These are phyloP conservation scores for Saccharomycopsis phalli DNA, from an alignment of 1,139 yeast genomes.

Conservation along the genomic window DNA sequence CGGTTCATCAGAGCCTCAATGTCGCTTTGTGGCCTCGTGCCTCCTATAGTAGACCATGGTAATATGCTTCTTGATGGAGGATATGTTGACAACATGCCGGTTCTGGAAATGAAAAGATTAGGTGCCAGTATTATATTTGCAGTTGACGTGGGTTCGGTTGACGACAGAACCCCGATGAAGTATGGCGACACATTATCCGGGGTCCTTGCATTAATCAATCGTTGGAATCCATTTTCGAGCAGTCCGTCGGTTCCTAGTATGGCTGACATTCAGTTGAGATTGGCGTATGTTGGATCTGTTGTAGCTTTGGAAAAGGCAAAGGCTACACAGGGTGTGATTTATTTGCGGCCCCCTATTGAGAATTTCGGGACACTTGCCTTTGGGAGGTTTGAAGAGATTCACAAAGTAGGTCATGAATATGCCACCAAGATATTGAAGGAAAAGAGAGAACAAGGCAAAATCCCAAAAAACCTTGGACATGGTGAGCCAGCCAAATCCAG, in stretches of 20 bases:
- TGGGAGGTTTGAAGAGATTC: slow-evolving; percentile 85
- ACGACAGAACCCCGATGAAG: slow-evolving; percentile 81
- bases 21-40: slow-evolving; percentile 91
- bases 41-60: slow-evolving; percentile 77
- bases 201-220: slow-evolving; percentile 78
- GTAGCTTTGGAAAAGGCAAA: slow-evolving; percentile 87
- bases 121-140: slow-evolving; percentile 89
- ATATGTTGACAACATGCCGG: slow-evolving; percentile 88
- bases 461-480: slow-evolving; percentile 57
- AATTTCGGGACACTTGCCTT: slow-evolving; percentile 87
- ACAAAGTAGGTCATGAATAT: slow-evolving; percentile 68
- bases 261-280: slow-evolving; percentile 89
- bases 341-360: slow-evolving; percentile 90
- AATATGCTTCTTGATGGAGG: slow-evolving; percentile 95
- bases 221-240: slow-evolving; percentile 84
- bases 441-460: slow-evolving; percentile 42
- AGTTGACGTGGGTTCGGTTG: slow-evolving; percentile 95
- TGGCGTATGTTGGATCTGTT: slow-evolving; percentile 93
- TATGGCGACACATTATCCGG: slow-evolving; percentile 95
- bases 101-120: slow-evolving; percentile 76
- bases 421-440: slow-evolving; percentile 52
- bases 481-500: slow-evolving; percentile 3
- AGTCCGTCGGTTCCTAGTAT: slow-evolving; percentile 88
- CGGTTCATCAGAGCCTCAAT: slow-evolving; percentile 90
- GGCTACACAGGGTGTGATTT: slow-evolving; percentile 75